phyloP scores from a whole-genome alignment of 257 asterid genomes.

The Solanum chmielewskii region DNA sequence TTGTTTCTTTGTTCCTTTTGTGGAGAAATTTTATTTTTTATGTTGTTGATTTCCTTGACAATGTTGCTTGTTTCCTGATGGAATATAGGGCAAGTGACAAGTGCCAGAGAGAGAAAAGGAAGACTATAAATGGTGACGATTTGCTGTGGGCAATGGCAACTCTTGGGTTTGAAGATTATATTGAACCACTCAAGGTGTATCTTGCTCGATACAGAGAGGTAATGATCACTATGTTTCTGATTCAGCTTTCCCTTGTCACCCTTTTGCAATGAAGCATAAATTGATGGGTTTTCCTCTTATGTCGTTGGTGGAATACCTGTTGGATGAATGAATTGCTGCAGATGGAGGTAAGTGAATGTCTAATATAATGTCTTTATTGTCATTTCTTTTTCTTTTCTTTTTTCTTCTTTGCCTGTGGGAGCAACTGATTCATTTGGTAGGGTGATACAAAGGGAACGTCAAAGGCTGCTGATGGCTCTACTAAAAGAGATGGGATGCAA shows the following conservation, averaged over 20 bases:
- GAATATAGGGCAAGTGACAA: conserved; percentile 76
- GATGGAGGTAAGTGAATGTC: conserved; percentile 62
- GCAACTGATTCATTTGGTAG: conserved; percentile 20
- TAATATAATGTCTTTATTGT: neutral
- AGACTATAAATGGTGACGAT: conserved; percentile 89
- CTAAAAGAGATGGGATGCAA: conserved; percentile 55
- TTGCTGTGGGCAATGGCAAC: conserved; percentile 89
- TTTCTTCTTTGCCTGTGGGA: neutral
- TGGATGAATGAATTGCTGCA: conserved; percentile 32
- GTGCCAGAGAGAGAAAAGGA: conserved; percentile 87
- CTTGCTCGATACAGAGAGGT: conserved; percentile 81
- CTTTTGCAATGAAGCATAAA: neutral
- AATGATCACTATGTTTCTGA: neutral
- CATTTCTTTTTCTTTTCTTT: neutral
- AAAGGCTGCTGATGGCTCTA: conserved; percentile 64
- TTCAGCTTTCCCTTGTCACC: neutral
- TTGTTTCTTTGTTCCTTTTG: neutral
- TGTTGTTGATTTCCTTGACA: neutral
- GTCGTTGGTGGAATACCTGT: neutral
- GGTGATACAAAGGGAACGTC: conserved; percentile 81
- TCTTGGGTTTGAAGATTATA: conserved; percentile 84
- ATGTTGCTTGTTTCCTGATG: neutral
- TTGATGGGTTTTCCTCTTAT: conserved; percentile 9
- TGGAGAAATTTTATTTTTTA: neutral
- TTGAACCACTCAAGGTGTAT: conserved; percentile 81